Conservation (phyloP, 768 basidiomycete genomes). For the Lactarius pseudohatsudake region DNA sequence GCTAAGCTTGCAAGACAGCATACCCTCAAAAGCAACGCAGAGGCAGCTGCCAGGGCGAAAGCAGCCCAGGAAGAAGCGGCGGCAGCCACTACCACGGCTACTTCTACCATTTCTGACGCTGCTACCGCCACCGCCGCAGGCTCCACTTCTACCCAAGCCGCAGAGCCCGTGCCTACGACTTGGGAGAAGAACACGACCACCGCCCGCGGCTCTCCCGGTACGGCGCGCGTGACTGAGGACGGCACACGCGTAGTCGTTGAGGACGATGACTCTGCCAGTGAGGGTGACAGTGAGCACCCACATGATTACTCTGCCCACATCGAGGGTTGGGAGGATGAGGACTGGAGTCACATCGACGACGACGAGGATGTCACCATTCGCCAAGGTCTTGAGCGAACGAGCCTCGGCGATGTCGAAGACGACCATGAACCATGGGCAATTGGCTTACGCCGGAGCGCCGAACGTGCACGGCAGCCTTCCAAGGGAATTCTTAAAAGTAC, state of each 20-base stretch:
- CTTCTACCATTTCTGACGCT: slow-evolving; percentile 25
- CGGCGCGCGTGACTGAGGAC: slow-evolving; percentile 57
- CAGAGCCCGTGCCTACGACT: slow-evolving; percentile 45
- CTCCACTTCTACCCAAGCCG: slow-evolving; percentile 37
- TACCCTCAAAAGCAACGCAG: slow-evolving; percentile 84
- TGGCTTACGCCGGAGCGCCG: slow-evolving; percentile 67
- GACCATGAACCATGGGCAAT: slow-evolving; percentile 79
- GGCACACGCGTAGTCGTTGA: slow-evolving; percentile 65
- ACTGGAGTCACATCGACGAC: slow-evolving; percentile 67
- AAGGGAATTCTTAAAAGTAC: slow-evolving; percentile 90
- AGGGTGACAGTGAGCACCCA: slow-evolving; percentile 45
- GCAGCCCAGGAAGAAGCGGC: slow-evolving; percentile 58
- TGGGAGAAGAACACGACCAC: slow-evolving; percentile 86
- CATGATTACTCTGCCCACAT: slow-evolving; percentile 39
- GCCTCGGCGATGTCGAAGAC: slow-evolving; percentile 51
- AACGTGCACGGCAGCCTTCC: slow-evolving; percentile 62
- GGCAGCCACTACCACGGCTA: slow-evolving; percentile 45
- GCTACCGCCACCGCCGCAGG: slow-evolving; percentile 32
- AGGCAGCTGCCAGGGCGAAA: slow-evolving; percentile 67
- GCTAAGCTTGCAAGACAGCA: slow-evolving; percentile 89
- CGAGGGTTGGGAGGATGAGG: slow-evolving; percentile 78
- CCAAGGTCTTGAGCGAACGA: slow-evolving; percentile 50
- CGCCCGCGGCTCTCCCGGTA: slow-evolving; percentile 48
- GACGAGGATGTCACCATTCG: slow-evolving; percentile 78
- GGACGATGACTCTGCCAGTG: slow-evolving; percentile 57